Evolutionary conservation across 768 basidiomycete species (phyloP), one percentile per base, ranked within the genome.

Genomic region (Russula dissimulans): DNA sequence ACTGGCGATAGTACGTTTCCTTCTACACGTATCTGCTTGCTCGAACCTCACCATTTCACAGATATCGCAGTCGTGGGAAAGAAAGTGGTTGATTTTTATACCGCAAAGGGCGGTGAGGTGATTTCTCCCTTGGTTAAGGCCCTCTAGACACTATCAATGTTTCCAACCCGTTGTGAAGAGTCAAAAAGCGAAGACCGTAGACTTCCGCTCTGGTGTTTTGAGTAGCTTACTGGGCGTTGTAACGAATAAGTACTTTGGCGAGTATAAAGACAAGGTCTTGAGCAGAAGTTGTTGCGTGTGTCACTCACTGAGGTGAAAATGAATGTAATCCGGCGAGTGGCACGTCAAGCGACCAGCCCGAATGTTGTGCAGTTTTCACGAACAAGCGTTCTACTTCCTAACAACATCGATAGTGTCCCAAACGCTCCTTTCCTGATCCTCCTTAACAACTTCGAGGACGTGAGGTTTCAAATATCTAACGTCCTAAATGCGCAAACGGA

Each of bases 1-100:
- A 92, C 91, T 41, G 86, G 84, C 14, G 70, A 79, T 48, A 87
- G 84, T 87, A 73, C 54, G 83, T 79, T 32, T 38, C 49, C 26
- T 53, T 60, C 50, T 29, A 63, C 38, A 26, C 53, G 12, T 42
- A 29, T 4, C 36, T 29, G 4, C 22, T 49, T 44, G 36, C 17
- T 41, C 15, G 15, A 18, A 26, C 51, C 38, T 50, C 34, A 52
- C 48, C 15, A 47, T 57, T 54, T 48, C 31, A 4, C 56, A 86
- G 87, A 89, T 71, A 87, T 97, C 68, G 89, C 92, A 46, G 72
- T 71, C 47, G 81, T 92, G 26, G 84, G 89, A 66, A 86, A 92
- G 81, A 92, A 93, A 80, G 84, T 93, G 52, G 81, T 91, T 61
- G 79, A 78, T 54, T 92, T 89, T 79, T 95, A 95, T 81, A 88